phyloP scores from a whole-genome alignment of 2,329 filamentous ascomycete genomes.

The Lasiodiplodia citricola region DNA sequence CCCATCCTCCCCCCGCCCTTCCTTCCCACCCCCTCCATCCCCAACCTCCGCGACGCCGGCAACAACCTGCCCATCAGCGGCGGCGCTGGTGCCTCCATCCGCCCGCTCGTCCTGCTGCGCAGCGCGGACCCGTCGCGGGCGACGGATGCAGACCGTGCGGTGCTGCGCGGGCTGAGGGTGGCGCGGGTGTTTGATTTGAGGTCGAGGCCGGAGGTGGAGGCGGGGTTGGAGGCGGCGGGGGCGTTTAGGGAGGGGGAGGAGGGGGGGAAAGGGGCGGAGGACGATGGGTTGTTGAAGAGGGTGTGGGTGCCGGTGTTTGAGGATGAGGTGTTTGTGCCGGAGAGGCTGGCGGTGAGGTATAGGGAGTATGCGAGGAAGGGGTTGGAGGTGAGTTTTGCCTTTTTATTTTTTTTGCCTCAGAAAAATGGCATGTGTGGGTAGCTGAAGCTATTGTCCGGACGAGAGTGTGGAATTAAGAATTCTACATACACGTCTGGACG shows the following conservation, averaged over 20 bases:
- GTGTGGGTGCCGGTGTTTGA: conserved; percentile 70
- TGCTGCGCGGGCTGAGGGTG: conserved; percentile 59
- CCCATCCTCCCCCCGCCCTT: conserved; percentile 37
- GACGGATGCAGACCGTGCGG: conserved; percentile 31
- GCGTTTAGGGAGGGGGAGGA: conserved; percentile 33
- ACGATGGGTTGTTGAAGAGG: conserved; percentile 42
- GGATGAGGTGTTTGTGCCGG: conserved; percentile 66
- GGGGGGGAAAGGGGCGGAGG: conserved; percentile 34
- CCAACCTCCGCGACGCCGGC: conserved; percentile 44
- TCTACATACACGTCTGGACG: too few relatives aligned
- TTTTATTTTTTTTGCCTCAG: conserved; percentile 2
- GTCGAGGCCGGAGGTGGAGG: conserved; percentile 62
- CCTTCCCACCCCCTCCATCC: conserved; percentile 39
- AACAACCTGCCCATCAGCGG: not conserved
- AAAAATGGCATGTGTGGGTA: too few relatives aligned
- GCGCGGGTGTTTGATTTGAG: conserved; percentile 72
- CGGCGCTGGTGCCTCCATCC: conserved; percentile 44
- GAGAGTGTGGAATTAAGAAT: too few relatives aligned
- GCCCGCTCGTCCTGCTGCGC: conserved; percentile 65
- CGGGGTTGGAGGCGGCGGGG: conserved; percentile 31
- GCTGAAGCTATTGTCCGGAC: too few relatives aligned
- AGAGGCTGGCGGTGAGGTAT: conserved; percentile 66
- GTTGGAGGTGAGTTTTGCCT: conserved; percentile 41
- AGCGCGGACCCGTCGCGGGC: conserved; percentile 65
- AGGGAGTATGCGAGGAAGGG: conserved; percentile 64